A percentile compares a stretch with the other conserved stretches of the same genome.
These are phyloP conservation scores for Wilcoxina mikolae DNA, from an alignment of 495 filamentous ascomycete species.

Conservation along the genomic window DNA sequence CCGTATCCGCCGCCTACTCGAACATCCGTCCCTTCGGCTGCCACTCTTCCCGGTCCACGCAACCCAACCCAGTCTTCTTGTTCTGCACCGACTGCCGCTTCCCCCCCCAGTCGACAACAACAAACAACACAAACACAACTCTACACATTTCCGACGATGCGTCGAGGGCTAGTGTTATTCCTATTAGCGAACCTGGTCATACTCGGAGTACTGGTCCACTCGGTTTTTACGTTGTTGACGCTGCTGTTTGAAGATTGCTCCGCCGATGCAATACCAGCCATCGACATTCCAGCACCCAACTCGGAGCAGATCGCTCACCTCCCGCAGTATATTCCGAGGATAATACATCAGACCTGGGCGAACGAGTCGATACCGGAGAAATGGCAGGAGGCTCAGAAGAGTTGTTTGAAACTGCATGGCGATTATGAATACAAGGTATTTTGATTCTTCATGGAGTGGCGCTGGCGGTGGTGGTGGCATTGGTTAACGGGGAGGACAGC, in stretches of 20 bases:
- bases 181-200: constrained; percentile 46
- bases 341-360: constrained; percentile 78
- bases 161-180: constrained; percentile 47
- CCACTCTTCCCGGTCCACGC: too few species aligned
- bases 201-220: constrained; percentile 44
- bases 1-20: too few species aligned
- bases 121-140: neutral
- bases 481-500: constrained; percentile 33
- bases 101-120: neutral
- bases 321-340: constrained; percentile 65
- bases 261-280: constrained; percentile 46
- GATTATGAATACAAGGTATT: constrained; percentile 80
- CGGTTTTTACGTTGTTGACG: constrained; percentile 48
- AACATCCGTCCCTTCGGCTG: too few species aligned
- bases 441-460: too few species aligned
- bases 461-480: constrained; percentile 1
- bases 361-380: constrained; percentile 60
- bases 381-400: constrained; percentile 59
- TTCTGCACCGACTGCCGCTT: too few species aligned
- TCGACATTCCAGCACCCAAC: constrained; percentile 50
- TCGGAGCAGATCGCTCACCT: constrained; percentile 41
- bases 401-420: constrained; percentile 58
- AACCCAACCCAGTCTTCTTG: too few species aligned
- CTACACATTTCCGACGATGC: neutral
- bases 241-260: constrained; percentile 54